These are phyloP conservation scores for Malassezia psittaci DNA, from an alignment of 1,284 basidiomycete species.

Conservation along the genomic window DNA sequence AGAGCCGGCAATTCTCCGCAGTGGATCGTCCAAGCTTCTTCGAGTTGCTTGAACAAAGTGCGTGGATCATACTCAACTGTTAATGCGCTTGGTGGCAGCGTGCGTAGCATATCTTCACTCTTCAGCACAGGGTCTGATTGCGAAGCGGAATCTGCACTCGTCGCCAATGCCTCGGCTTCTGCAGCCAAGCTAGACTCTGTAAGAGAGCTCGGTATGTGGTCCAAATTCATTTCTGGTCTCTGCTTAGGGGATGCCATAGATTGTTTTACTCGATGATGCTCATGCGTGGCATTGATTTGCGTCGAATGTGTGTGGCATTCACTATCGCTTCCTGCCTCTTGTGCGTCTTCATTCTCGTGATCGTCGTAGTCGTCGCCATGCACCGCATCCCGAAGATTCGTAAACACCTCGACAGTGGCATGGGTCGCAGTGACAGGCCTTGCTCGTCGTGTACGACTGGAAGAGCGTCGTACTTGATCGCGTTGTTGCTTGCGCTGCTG, in stretches of 20 bases:
- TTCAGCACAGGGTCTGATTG: too few species aligned
- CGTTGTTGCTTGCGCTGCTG: slow-evolving; percentile 40
- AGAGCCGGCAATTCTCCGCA: slow-evolving; percentile 52
- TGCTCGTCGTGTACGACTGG: slow-evolving; percentile 70
- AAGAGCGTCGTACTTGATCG: slow-evolving; percentile 42
- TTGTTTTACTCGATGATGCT: not conserved
- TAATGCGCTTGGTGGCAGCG: not conserved
- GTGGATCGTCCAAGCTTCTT: slow-evolving; percentile 56
- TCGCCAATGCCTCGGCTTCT: not conserved
- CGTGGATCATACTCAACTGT: not conserved
- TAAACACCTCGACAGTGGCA: slow-evolving; percentile 79
- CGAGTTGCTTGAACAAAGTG: slow-evolving; percentile 65
- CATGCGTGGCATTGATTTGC: too few species aligned
- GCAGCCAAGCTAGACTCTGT: not conserved
- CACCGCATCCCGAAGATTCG: slow-evolving; percentile 84
- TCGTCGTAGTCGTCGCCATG: slow-evolving; percentile 58
- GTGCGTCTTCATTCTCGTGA: slow-evolving; percentile 5
- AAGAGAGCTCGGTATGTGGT: not conserved
- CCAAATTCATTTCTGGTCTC: not conserved
- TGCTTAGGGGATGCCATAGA: not conserved
- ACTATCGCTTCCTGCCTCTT: not conserved
- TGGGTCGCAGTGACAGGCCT: slow-evolving; percentile 81
- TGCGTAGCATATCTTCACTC: too few species aligned
- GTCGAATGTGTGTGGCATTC: not conserved
- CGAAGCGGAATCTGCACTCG: not conserved